Conservation (phyloP, 768 basidiomycete species). For the Russula sp. region DNA sequence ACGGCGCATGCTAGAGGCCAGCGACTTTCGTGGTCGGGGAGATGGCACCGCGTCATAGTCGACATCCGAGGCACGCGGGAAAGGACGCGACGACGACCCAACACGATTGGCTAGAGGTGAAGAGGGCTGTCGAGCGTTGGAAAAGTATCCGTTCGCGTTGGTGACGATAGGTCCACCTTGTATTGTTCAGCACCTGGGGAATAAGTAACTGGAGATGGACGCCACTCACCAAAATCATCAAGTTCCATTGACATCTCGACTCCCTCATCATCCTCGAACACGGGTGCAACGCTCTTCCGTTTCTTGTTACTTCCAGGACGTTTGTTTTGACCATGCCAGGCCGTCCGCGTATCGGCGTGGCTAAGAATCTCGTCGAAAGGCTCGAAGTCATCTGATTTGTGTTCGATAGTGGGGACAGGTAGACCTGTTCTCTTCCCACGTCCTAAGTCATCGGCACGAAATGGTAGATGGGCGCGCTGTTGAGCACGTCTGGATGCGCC, state of each 20-base stretch:
- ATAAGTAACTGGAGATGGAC: constrained; percentile 17
- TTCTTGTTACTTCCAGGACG: constrained; percentile 40
- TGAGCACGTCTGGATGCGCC: constrained; percentile 51
- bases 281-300: constrained; percentile 38
- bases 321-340: constrained; percentile 49
- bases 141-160: constrained; percentile 37
- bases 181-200: neutral
- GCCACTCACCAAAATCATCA: constrained; percentile 55
- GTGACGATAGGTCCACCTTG: constrained; percentile 26
- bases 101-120: constrained; percentile 37
- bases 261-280: constrained; percentile 39
- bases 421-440: constrained; percentile 82
- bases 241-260: constrained; percentile 81
- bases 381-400: constrained; percentile 79
- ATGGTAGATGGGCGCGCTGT: constrained; percentile 70
- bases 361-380: constrained; percentile 72
- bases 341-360: constrained; percentile 65
- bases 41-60: constrained; percentile 41
- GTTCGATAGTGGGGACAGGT: constrained; percentile 62
- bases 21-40: constrained; percentile 34
- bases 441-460: constrained; percentile 70
- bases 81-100: constrained; percentile 36
- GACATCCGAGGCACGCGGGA: constrained; percentile 36
- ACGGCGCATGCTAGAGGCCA: constrained; percentile 28
- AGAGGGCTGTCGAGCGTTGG: constrained; percentile 32